Conservation (phyloP, 2,329 filamentous ascomycete genomes). For the Epichloe baconii region DNA sequence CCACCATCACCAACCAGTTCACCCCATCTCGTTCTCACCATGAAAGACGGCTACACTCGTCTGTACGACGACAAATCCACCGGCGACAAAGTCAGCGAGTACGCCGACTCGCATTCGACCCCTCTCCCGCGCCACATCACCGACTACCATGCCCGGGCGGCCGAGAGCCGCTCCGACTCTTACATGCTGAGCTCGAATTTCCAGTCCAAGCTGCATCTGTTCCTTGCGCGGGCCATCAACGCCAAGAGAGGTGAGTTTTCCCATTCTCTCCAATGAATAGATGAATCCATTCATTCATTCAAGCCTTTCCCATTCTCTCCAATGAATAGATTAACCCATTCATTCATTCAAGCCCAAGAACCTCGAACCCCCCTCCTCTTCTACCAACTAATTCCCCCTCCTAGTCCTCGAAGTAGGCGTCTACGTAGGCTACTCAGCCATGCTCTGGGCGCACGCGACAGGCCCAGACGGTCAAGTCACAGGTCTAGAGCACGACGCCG, state of each 20-base stretch:
- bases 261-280: too few species aligned
- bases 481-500: conserved; percentile 31
- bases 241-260: conserved; percentile 24
- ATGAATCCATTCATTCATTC: too few species aligned
- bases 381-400: not conserved
- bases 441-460: conserved; percentile 34
- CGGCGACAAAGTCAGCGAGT: conserved; percentile 27
- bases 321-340: too few species aligned
- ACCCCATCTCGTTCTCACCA: conserved; percentile 10
- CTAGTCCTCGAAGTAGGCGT: conserved; percentile 36
- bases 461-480: conserved; percentile 29
- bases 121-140: conserved; percentile 28
- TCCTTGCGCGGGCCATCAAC: conserved; percentile 27
- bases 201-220: conserved; percentile 27
- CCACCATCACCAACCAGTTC: not conserved
- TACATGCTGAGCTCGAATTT: conserved; percentile 29
- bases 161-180: conserved; percentile 15
- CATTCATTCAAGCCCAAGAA: too few species aligned
- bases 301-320: too few species aligned
- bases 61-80: conserved; percentile 31
- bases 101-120: conserved; percentile 29
- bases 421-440: conserved; percentile 34
- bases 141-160: conserved; percentile 25
- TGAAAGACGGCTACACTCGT: conserved; percentile 25
- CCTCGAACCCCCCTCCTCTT: too few species aligned